phyloP scores from a whole-genome alignment of 2,329 filamentous ascomycete species.

The Colletotrichum abscissum region DNA sequence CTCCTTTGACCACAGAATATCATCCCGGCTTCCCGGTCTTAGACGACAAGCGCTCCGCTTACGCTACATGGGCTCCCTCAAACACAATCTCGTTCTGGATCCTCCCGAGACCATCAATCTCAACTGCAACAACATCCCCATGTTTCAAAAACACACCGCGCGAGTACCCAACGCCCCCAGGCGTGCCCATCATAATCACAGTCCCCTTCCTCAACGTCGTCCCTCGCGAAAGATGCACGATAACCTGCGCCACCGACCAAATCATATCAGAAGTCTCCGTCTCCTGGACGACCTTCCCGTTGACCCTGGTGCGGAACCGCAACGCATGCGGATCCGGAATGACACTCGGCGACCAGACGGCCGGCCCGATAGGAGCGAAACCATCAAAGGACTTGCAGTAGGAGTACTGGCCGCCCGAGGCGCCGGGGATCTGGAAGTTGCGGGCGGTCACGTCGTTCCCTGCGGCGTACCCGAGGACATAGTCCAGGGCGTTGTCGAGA shows the following conservation, averaged over 20 bases:
- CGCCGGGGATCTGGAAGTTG: neutral
- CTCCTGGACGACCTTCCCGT: neutral
- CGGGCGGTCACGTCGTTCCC: neutral
- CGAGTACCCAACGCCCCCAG: neutral
- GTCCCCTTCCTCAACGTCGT: neutral
- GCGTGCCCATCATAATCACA: neutral
- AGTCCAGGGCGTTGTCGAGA: neutral
- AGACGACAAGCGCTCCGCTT: too few species aligned
- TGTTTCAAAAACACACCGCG: neutral
- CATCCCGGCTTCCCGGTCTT: neutral
- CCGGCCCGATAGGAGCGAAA: neutral
- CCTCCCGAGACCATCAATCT: neutral
- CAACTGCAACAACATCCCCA: neutral
- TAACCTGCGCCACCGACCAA: neutral
- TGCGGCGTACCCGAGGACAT: neutral
- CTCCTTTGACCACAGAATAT: neutral
- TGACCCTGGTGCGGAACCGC: neutral
- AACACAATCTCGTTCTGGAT: neutral
- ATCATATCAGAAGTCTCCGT: neutral
- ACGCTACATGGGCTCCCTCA: neutral
- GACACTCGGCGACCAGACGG: neutral
- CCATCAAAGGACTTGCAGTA: neutral
- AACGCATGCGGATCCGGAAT: neutral
- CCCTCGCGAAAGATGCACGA: neutral
- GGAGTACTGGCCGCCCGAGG: neutral